Conservation (phyloP, 192 early-diverging fungal species). For the Irineochytrium annulatum region DNA sequence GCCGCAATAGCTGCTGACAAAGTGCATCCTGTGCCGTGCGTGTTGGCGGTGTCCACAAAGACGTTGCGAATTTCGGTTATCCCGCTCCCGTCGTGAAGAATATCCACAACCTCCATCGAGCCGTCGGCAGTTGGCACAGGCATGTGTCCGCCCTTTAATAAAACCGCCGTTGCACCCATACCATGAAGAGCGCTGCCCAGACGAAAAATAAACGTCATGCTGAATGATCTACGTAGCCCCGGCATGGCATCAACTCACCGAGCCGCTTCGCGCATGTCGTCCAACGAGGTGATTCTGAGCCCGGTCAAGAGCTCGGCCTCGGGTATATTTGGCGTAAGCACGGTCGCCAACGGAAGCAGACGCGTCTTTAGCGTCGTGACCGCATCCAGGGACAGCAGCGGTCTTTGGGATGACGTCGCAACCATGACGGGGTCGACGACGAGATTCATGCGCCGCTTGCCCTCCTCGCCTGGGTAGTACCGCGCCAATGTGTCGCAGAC, state of each 20-base stretch:
- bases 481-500: conserved; percentile 47
- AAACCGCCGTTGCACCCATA: conserved; percentile 53
- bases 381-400: conserved; percentile 58
- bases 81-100: conserved; percentile 49
- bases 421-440: conserved; percentile 90
- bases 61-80: conserved; percentile 49
- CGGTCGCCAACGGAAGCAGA: conserved; percentile 66
- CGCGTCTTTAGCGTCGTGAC: conserved; percentile 46
- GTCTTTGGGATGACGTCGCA: conserved; percentile 60
- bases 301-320: conserved; percentile 66
- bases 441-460: conserved; percentile 7
- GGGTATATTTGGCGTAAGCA: conserved; percentile 81
- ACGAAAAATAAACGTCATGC: no score
- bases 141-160: conserved; percentile 84
- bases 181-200: conserved; percentile 41
- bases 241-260: no score
- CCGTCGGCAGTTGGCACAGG: conserved; percentile 30
- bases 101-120: conserved; percentile 41
- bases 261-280: conserved; percentile 62
- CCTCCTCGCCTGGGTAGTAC: no score
- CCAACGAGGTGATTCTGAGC: conserved; percentile 35
- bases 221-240: no score
- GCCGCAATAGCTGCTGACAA: conserved; percentile 77
- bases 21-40: conserved; percentile 88
- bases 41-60: conserved; percentile 63